Conservation (phyloP, 306 rosid genomes). For the Sindora glabra region DNA sequence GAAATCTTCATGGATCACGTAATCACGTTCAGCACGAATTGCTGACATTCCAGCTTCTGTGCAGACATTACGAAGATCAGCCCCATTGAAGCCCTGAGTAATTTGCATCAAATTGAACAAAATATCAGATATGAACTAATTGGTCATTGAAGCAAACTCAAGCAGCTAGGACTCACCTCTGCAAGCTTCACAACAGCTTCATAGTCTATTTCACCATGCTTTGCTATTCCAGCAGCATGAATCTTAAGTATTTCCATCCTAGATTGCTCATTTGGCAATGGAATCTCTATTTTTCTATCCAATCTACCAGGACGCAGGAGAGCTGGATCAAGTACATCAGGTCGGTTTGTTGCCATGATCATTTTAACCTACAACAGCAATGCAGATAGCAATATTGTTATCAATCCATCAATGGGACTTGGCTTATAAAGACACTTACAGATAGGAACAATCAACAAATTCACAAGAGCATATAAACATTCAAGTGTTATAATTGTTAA, state of each 20-base stretch:
- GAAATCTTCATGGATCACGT: conserved; percentile 93
- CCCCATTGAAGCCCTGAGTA: conserved; percentile 85
- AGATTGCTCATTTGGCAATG: conserved; percentile 94
- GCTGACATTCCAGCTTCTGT: conserved; percentile 99
- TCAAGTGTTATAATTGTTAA: not conserved
- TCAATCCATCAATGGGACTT: conserved; percentile 5
- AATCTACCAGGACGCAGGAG: conserved; percentile 93
- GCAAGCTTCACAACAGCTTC: conserved; percentile 99
- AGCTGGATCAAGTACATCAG: conserved; percentile 94
- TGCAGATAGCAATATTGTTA: not conserved
- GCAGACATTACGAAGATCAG: conserved; percentile 93
- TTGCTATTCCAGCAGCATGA: conserved; percentile 96
- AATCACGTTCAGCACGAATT: conserved; percentile 93
- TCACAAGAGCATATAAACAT: not conserved
- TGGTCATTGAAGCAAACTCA: not conserved
- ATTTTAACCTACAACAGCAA: conserved; percentile 70
- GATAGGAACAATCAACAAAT: not conserved
- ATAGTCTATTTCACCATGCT: conserved; percentile 94
- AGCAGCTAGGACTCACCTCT: conserved; percentile 47
- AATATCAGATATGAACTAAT: conserved; percentile 5
- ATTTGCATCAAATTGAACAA: conserved; percentile 1
- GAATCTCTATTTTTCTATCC: conserved; percentile 95
- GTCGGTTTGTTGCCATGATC: conserved; percentile 96
- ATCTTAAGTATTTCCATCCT: conserved; percentile 94
- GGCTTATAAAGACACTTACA: not conserved